Conservation (phyloP, 2,329 filamentous ascomycete species). For the Fusarium subtropicale region DNA sequence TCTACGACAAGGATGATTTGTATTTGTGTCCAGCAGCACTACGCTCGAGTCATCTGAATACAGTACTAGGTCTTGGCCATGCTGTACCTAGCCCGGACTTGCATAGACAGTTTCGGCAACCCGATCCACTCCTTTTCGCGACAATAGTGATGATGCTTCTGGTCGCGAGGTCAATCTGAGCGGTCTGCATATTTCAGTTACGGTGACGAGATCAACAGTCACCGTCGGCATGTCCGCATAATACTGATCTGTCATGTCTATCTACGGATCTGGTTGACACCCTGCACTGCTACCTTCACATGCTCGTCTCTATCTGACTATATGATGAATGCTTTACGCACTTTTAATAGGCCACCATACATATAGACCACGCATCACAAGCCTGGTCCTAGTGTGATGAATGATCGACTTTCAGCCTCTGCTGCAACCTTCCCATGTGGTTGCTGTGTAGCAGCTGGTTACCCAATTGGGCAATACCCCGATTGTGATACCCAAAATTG, state of each 20-base stretch:
- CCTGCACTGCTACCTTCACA: not conserved
- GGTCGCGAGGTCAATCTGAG: not conserved
- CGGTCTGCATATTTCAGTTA: not conserved
- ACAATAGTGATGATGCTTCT: not conserved
- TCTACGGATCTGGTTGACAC: not conserved
- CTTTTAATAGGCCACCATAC: constrained; percentile 2
- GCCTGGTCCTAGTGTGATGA: constrained; percentile 26
- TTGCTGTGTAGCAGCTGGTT: constrained; percentile 25
- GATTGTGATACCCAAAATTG: constrained; percentile 32
- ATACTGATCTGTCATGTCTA: not conserved
- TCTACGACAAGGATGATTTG: constrained; percentile 23
- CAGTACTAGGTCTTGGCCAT: not conserved
- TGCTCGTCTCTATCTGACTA: not conserved
- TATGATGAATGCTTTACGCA: not conserved
- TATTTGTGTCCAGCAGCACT: not conserved
- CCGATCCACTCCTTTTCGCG: not conserved
- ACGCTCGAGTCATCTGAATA: constrained; percentile 23
- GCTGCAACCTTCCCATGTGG: constrained; percentile 28
- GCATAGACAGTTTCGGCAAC: not conserved
- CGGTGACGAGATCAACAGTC: not conserved
- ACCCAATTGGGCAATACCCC: constrained; percentile 36
- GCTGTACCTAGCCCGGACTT: not conserved
- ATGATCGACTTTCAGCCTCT: constrained; percentile 30
- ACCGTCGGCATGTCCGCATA: not conserved
- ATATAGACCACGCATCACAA: constrained; percentile 10